These are phyloP conservation scores for Blastobotrys capitulatus DNA, from an alignment of 1,139 yeast species.

Conservation along the genomic window DNA sequence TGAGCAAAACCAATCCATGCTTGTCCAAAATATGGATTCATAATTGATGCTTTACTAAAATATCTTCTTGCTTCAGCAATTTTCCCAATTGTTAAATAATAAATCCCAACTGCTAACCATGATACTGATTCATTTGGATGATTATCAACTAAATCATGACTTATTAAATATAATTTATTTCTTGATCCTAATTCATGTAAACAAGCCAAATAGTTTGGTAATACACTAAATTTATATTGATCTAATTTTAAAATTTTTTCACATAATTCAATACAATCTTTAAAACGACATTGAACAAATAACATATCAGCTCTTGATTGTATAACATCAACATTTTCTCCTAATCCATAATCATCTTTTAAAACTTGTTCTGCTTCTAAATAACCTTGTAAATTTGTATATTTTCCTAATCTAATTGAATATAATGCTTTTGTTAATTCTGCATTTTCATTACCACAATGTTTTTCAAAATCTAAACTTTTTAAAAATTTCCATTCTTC, in stretches of 20 bases:
- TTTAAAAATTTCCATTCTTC: slow-evolving; percentile 80
- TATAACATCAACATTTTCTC: slow-evolving; percentile 63
- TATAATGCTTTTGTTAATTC: slow-evolving; percentile 75
- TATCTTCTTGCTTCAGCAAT: slow-evolving; percentile 78
- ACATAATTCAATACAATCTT: slow-evolving; percentile 69
- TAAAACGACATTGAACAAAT: slow-evolving; percentile 75
- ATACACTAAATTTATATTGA: slow-evolving; percentile 57
- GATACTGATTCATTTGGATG: slow-evolving; percentile 81
- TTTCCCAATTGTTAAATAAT: slow-evolving; percentile 71
- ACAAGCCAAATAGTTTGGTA: slow-evolving; percentile 81
- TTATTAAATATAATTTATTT: slow-evolving; percentile 70
- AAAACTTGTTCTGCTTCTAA: slow-evolving; percentile 64
- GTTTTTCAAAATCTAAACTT: slow-evolving; percentile 59
- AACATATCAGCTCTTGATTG: slow-evolving; percentile 65
- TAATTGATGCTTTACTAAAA: slow-evolving; percentile 82
- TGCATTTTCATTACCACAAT: slow-evolving; percentile 62
- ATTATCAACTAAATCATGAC: slow-evolving; percentile 82
- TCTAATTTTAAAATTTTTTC: slow-evolving; percentile 57
- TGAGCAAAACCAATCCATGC: slow-evolving; percentile 99
- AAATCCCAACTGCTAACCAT: slow-evolving; percentile 91
- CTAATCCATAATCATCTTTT: slow-evolving; percentile 65
- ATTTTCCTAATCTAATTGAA: slow-evolving; percentile 69
- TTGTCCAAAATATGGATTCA: slow-evolving; percentile 87
- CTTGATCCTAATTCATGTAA: slow-evolving; percentile 79
- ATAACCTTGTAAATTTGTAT: slow-evolving; percentile 53